Conservation (phyloP, 2,329 filamentous ascomycete species). For the Lojkania enalia region DNA sequence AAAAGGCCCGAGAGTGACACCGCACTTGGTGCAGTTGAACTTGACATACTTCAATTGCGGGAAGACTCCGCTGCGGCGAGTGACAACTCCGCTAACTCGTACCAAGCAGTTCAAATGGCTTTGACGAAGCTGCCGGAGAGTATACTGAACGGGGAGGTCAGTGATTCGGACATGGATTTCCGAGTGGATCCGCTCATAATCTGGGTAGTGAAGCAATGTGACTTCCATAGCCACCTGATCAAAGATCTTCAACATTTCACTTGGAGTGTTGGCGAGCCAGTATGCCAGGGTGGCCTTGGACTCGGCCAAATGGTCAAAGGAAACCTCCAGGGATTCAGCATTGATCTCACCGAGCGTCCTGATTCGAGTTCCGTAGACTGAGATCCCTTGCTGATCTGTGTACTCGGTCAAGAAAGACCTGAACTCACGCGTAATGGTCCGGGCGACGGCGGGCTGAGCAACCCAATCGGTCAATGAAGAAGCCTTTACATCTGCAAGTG, state of each 20-base stretch:
- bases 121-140: slow-evolving; percentile 90
- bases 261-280: slow-evolving; percentile 91
- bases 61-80: slow-evolving; percentile 90
- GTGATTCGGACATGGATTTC: slow-evolving; percentile 98
- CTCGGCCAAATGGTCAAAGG: slow-evolving; percentile 86
- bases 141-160: slow-evolving; percentile 92
- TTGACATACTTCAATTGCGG: slow-evolving; percentile 98
- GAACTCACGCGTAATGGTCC: slow-evolving; percentile 94
- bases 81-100: slow-evolving; percentile 92
- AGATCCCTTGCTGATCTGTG: slow-evolving; percentile 83
- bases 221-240: slow-evolving; percentile 97
- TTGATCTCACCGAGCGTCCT: slow-evolving; percentile 96
- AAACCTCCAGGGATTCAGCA: slow-evolving; percentile 93
- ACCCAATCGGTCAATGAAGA: slow-evolving; percentile 95
- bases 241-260: slow-evolving; percentile 95
- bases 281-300: slow-evolving; percentile 94
- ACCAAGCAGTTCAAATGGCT: slow-evolving; percentile 95
- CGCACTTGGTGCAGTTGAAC: slow-evolving; percentile 94
- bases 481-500: slow-evolving; percentile 89
- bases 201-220: slow-evolving; percentile 91
- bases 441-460: slow-evolving; percentile 82
- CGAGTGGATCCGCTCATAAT: slow-evolving; percentile 95
- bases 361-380: slow-evolving; percentile 93
- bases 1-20: slow-evolving; percentile 88
- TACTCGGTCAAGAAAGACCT: slow-evolving; percentile 97